Evolutionary conservation across 768 basidiomycete species (phyloP).

Genomic region (Boletales sp.): DNA sequence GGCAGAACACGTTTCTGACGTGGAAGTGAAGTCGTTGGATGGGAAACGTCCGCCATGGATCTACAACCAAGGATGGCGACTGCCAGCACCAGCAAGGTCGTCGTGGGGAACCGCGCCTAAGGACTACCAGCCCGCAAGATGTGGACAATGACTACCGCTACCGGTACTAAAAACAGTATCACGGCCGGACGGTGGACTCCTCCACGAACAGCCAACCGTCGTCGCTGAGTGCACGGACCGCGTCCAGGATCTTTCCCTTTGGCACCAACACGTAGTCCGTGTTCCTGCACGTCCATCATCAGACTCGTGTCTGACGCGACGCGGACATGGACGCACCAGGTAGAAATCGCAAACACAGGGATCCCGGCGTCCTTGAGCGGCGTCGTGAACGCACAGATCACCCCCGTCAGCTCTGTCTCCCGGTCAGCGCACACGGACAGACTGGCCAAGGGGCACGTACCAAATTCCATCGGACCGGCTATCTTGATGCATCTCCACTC

Average conservation of each 20-base stretch:
- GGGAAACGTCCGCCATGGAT: conserved; percentile 35
- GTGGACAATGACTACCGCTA: not conserved
- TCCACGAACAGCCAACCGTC: conserved; percentile 48
- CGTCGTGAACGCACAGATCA: conserved; percentile 50
- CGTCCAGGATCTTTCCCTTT: conserved; percentile 37
- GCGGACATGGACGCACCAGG: conserved; percentile 43
- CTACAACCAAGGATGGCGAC: not conserved
- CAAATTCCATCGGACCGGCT: conserved; percentile 64
- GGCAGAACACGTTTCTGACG: conserved; percentile 80
- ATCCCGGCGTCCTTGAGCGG: conserved; percentile 51
- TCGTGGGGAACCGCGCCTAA: not conserved
- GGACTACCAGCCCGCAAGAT: not conserved
- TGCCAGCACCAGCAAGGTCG: not conserved
- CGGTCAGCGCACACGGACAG: not conserved
- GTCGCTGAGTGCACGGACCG: conserved; percentile 38
- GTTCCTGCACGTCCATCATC: conserved; percentile 41
- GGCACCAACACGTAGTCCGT: conserved; percentile 64
- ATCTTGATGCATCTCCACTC: conserved; percentile 62
- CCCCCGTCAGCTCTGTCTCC: conserved; percentile 49
- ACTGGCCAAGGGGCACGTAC: conserved; percentile 27
- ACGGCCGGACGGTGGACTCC: conserved; percentile 5
- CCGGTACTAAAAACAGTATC: not conserved
- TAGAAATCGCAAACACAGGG: conserved; percentile 59
- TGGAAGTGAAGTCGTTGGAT: conserved; percentile 33
- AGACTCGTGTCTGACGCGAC: not conserved